phyloP scores from a whole-genome alignment of 2,329 filamentous ascomycete species.

The Parastagonospora avenae region DNA sequence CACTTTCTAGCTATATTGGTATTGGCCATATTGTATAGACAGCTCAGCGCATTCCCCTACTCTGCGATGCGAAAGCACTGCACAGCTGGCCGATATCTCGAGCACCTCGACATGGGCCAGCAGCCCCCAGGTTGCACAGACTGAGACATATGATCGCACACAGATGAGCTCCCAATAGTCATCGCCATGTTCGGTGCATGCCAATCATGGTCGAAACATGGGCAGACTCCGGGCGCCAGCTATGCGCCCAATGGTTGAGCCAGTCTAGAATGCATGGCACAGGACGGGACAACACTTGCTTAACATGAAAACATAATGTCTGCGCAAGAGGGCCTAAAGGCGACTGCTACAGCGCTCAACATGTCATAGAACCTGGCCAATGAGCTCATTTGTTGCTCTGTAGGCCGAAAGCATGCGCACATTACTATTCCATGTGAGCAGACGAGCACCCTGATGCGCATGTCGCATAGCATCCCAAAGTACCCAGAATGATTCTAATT shows the following conservation, averaged over 20 bases:
- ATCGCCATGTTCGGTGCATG: slow-evolving; percentile 27
- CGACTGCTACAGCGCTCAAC: slow-evolving; percentile 31
- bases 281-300: slow-evolving; percentile 26
- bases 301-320: slow-evolving; percentile 16
- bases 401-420: slow-evolving; percentile 28
- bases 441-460: slow-evolving; percentile 38
- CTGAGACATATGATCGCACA: slow-evolving; percentile 20
- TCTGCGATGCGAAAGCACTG: slow-evolving; percentile 18
- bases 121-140: slow-evolving; percentile 4
- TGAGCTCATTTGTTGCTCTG: slow-evolving; percentile 30
- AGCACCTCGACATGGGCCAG: slow-evolving; percentile 7
- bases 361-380: slow-evolving; percentile 29
- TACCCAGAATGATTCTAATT: slow-evolving; percentile 7
- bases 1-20: slow-evolving; percentile 10
- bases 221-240: slow-evolving; percentile 35
- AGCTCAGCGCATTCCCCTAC: slow-evolving; percentile 6
- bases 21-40: slow-evolving; percentile 3
- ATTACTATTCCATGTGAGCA: slow-evolving; percentile 26
- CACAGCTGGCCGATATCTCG: slow-evolving; percentile 12
- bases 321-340: slow-evolving; percentile 21
- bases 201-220: slow-evolving; percentile 36
- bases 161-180: slow-evolving; percentile 16
- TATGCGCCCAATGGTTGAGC: slow-evolving; percentile 37
- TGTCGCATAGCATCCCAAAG: not conserved
- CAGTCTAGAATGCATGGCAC: slow-evolving; percentile 32